Percentiles rank a stretch among this genome's conserved stretches.
phyloP scores from a whole-genome alignment of 768 basidiomycete genomes.

The Tulasnella sp. region DNA sequence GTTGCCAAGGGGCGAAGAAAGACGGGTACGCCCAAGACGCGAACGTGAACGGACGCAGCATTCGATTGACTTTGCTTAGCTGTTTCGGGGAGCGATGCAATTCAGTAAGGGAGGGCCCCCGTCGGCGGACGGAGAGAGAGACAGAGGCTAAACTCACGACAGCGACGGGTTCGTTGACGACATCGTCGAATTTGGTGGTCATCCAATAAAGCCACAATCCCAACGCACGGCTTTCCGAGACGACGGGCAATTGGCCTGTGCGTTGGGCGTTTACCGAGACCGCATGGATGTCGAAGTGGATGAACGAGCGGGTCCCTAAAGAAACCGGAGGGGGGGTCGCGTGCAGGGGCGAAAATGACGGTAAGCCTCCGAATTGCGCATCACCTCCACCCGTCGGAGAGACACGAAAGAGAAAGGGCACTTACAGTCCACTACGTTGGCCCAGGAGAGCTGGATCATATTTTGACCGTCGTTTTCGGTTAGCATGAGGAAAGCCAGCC shows the following conservation, averaged over 20 bases:
- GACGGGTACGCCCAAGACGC: conserved; percentile 26
- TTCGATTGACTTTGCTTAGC: conserved; percentile 18
- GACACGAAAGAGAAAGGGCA: background rate
- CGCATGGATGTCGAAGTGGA: conserved; percentile 15
- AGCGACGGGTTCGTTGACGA: conserved; percentile 4
- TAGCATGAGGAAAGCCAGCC: conserved; percentile 27
- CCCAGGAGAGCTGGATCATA: conserved; percentile 11
- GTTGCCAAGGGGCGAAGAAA: conserved; percentile 28
- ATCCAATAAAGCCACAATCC: conserved; percentile 22
- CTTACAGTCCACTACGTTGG: conserved; percentile 18
- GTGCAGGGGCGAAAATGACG: no score
- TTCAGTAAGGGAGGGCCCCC: background rate
- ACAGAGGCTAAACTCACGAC: conserved; percentile 10
- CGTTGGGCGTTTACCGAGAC: background rate
- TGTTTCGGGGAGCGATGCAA: no score
- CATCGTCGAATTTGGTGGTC: conserved; percentile 9
- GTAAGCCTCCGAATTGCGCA: background rate
- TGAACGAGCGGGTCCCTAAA: conserved; percentile 20
- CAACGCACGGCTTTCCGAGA: background rate
- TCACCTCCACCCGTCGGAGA: background rate
- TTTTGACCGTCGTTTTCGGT: conserved; percentile 28
- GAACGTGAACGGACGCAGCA: conserved; percentile 25
- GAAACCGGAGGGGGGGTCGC: background rate
- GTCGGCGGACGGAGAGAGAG: no score
- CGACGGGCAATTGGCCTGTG: background rate